A percentile compares a stretch with the other conserved stretches of the same genome.
These are phyloP conservation scores for Spatholobus suberectus DNA, from an alignment of 306 rosid species.

Conservation along the genomic window DNA sequence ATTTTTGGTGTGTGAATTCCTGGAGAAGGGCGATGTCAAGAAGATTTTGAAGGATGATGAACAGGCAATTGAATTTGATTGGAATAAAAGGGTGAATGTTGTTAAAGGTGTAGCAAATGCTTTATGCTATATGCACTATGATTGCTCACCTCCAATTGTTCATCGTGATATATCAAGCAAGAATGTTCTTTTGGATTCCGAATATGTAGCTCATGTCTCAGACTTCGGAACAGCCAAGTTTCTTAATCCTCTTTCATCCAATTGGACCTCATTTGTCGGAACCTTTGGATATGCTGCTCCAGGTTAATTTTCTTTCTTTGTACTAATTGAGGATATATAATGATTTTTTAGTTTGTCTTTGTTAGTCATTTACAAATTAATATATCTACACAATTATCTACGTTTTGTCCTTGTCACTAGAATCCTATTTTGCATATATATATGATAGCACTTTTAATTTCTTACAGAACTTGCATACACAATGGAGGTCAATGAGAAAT, in stretches of 20 bases:
- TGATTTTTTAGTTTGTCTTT: neutral
- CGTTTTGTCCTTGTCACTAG: neutral
- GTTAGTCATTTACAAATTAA: neutral
- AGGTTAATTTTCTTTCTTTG: neutral
- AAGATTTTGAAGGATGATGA: neutral
- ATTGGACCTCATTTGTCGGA: slow-evolving; percentile 31
- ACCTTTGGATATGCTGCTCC: slow-evolving; percentile 34
- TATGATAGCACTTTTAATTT: neutral
- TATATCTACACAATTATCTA: neutral
- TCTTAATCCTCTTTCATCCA: neutral
- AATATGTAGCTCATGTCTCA: slow-evolving; percentile 13
- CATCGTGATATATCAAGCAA: slow-evolving; percentile 22
- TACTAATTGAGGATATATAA: neutral
- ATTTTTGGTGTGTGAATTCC: slow-evolving; percentile 29
- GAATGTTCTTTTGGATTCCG: slow-evolving; percentile 18
- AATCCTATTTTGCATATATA: neutral
- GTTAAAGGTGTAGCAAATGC: neutral
- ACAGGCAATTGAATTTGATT: neutral
- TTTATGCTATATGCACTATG: neutral
- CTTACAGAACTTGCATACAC: neutral
- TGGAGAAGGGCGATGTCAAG: slow-evolving; percentile 1
- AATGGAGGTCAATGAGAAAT: neutral
- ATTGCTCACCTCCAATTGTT: slow-evolving; percentile 18
- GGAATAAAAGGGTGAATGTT: neutral
- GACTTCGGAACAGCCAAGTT: slow-evolving; percentile 28